Evolutionary conservation across 352 stramenopile species (phyloP).

Genomic region (Pythium scleroteichum): DNA sequence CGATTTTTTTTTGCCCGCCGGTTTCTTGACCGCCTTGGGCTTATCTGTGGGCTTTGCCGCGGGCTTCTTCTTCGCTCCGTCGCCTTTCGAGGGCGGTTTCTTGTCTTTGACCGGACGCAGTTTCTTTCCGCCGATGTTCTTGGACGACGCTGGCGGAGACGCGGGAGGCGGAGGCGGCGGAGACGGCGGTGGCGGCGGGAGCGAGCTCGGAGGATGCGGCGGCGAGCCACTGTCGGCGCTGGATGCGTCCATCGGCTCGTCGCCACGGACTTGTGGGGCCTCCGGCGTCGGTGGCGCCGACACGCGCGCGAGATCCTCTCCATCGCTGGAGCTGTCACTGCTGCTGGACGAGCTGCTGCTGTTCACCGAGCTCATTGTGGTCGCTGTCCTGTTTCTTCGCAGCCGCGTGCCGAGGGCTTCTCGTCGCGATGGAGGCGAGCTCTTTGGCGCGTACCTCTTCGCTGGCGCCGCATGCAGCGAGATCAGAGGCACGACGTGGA

Average conservation of each 20-base stretch:
- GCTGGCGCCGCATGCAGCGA: too few relatives aligned
- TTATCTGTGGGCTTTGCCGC: slow-evolving; percentile 7
- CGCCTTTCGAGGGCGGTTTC: slow-evolving; percentile 7
- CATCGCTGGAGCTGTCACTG: slow-evolving; percentile 48
- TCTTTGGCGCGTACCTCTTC: too few relatives aligned
- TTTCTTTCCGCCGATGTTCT: slow-evolving; percentile 24
- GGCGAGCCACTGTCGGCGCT: slow-evolving; percentile 24
- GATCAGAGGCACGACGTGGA: too few relatives aligned
- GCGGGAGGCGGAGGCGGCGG: slow-evolving; percentile 27
- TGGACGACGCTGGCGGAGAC: slow-evolving; percentile 2
- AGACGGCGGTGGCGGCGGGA: slow-evolving; percentile 31
- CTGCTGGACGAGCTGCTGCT: slow-evolving; percentile 41
- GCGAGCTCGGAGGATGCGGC: slow-evolving; percentile 30
- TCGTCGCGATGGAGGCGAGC: too few relatives aligned
- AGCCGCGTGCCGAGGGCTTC: neutral
- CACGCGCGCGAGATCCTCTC: slow-evolving; percentile 29
- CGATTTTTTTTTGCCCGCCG: neutral
- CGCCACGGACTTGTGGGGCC: neutral
- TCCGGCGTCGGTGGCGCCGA: slow-evolving; percentile 22
- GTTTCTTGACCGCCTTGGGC: slow-evolving; percentile 5
- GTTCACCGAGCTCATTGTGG: slow-evolving; percentile 13
- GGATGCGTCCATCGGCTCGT: neutral
- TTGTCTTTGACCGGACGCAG: slow-evolving; percentile 23
- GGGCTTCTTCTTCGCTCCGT: slow-evolving; percentile 4
- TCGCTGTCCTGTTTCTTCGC: too few relatives aligned